Conservation (phyloP, 2,329 filamentous ascomycete genomes). For the Sporothrix pallida region DNA sequence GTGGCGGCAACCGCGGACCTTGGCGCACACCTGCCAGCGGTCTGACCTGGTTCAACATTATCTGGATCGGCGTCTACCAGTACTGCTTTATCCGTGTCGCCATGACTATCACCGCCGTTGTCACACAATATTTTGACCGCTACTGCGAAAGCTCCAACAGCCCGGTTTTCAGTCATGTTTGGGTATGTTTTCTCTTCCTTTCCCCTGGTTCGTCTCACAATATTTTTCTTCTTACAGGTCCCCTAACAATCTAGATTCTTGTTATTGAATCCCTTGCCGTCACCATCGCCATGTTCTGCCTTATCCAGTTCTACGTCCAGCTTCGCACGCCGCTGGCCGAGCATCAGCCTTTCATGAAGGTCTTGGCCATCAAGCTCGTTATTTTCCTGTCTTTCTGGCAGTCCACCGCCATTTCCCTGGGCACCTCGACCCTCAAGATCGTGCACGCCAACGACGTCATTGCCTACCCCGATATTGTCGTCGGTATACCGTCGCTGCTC, state of each 20-base stretch:
- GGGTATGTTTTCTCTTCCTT: slow-evolving; percentile 57
- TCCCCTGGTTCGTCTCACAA: not conserved
- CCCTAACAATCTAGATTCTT: slow-evolving; percentile 57
- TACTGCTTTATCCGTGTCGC: slow-evolving; percentile 82
- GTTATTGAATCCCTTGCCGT: slow-evolving; percentile 74
- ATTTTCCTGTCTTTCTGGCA: slow-evolving; percentile 95
- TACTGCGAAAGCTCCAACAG: slow-evolving; percentile 82
- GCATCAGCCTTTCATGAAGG: slow-evolving; percentile 77
- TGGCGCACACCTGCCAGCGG: slow-evolving; percentile 80
- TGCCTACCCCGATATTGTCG: slow-evolving; percentile 75
- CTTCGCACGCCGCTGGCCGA: slow-evolving; percentile 70
- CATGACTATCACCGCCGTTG: slow-evolving; percentile 78
- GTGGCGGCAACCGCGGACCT: slow-evolving; percentile 69
- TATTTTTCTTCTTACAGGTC: not conserved
- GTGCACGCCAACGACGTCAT: slow-evolving; percentile 65
- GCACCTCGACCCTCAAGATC: slow-evolving; percentile 65
- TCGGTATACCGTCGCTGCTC: slow-evolving; percentile 78
- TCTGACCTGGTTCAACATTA: slow-evolving; percentile 87
- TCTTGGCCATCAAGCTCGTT: slow-evolving; percentile 85
- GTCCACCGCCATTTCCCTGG: slow-evolving; percentile 57
- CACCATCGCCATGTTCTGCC: slow-evolving; percentile 83
- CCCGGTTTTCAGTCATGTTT: slow-evolving; percentile 82
- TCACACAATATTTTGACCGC: slow-evolving; percentile 69
- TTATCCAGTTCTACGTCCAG: slow-evolving; percentile 87
- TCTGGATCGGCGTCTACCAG: slow-evolving; percentile 83